Base-by-base conservation (phyloP, 768 basidiomycete species). In the Lentinula boryana region DNA sequence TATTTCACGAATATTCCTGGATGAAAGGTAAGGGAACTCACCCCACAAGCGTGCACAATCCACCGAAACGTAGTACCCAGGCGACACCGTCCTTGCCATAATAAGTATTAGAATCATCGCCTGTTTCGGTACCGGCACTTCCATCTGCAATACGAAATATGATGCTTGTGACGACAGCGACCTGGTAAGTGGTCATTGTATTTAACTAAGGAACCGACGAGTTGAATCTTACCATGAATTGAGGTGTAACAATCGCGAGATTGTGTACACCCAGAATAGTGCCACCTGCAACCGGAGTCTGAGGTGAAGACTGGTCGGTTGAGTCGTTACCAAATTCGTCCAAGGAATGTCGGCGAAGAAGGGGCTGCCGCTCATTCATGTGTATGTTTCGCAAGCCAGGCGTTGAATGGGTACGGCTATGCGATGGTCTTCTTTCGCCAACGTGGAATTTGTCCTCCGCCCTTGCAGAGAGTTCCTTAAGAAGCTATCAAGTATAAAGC, bases 201-300 rank as follows among this genome's bases (percentile, higher is more conserved):
- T 31, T 33, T 15, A 10, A 33, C 4, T 8, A 4, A 12, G 31
- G 16, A 48, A 21, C 31, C 21, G n/a, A 41, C 16, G 31, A 6
- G 27, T 5, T 49, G 16, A 0, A 3, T 80, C 93, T 65, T 69
- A 95, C 95, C 57, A 95, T 80, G 69, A 98, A 91, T 66, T 98
- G 95, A 21, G 95, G 95, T 75, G 93, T 86, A 31, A 98, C 95
- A 62, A 98, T 94, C 4, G 95, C 91, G 16, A 98, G 78, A 69
- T 98, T 98, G 69, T 98, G 95, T 43, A 98, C 94, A 3, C 95
- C 95, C 44, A 97, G 81, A 41, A 96, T 86, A 1, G 95, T 97
- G 8, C 95, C 95, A 16, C 94, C 95, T 2, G 91, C 88, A 51
- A 88, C 77, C 21, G 85, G 82, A 41, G 72, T 66, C 31, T 79